Conservation (phyloP, 805 yeast species). For the Lipomyces chichibuensis region DNA sequence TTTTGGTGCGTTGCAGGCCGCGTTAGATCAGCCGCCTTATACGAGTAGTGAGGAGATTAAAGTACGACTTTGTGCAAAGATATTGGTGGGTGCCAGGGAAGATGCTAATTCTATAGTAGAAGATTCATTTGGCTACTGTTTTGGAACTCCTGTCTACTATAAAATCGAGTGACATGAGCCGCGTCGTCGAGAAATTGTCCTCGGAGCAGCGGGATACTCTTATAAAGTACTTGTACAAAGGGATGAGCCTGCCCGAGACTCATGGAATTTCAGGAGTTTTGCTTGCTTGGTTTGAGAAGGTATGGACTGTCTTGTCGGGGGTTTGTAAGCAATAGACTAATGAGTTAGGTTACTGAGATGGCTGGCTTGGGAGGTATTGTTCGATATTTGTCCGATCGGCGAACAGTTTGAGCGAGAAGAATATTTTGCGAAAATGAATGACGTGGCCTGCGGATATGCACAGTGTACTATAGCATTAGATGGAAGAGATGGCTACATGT, state of each 20-base stretch:
- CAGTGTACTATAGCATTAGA: constrained; percentile 1
- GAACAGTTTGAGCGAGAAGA: constrained; percentile 59
- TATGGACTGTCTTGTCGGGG: constrained; percentile 6
- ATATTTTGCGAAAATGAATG: background rate
- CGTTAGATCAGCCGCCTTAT: constrained; percentile 79
- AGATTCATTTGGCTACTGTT: constrained; percentile 56
- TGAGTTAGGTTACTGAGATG: constrained; percentile 59
- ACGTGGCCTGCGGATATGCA: constrained; percentile 5
- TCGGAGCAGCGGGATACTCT: constrained; percentile 73
- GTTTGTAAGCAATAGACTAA: background rate
- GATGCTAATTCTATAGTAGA: constrained; percentile 38
- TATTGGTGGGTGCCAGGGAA: background rate
- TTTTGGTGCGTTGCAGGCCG: constrained; percentile 63
- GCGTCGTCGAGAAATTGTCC: constrained; percentile 60
- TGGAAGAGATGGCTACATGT: background rate
- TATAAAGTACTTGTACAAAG: constrained; percentile 81
- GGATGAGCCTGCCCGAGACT: constrained; percentile 67
- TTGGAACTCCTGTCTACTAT: constrained; percentile 72
- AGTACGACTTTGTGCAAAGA: constrained; percentile 30
- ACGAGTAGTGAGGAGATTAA: constrained; percentile 67
- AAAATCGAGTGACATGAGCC: constrained; percentile 66
- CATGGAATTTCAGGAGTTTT: constrained; percentile 72
- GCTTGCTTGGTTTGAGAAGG: constrained; percentile 88
- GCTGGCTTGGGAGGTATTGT: constrained; percentile 90
- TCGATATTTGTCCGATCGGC: constrained; percentile 82